These are phyloP conservation scores for Rhizodiscina lignyota DNA, from an alignment of 495 filamentous ascomycete genomes.

Conservation along the genomic window DNA sequence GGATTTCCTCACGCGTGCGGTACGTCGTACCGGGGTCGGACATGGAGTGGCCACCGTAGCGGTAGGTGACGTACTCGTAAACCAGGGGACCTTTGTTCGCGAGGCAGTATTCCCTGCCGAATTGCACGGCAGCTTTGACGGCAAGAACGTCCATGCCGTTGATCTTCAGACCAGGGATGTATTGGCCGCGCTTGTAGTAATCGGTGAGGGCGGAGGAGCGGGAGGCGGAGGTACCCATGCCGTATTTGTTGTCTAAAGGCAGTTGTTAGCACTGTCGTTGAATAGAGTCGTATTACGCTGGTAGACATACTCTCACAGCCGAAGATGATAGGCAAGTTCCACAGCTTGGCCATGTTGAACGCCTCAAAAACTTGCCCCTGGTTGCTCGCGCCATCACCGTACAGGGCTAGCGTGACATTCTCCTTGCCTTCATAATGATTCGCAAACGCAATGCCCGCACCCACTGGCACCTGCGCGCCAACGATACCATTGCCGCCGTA, in stretches of 20 bases:
- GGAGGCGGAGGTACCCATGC: slow-evolving; percentile 95
- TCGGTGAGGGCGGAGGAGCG: slow-evolving; percentile 90
- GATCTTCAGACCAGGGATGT: slow-evolving; percentile 97
- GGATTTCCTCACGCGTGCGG: slow-evolving; percentile 96
- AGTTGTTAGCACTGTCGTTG: too few species aligned
- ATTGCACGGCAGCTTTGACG: slow-evolving; percentile 86
- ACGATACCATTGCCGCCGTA: slow-evolving; percentile 98
- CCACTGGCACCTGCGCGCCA: slow-evolving; percentile 94
- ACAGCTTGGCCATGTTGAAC: slow-evolving; percentile 99
- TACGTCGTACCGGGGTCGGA: slow-evolving; percentile 98
- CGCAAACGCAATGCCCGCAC: slow-evolving; percentile 90
- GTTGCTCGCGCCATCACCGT: slow-evolving; percentile 95
- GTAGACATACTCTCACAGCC: slow-evolving; percentile 74
- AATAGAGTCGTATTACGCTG: not conserved
- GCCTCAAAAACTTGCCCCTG: slow-evolving; percentile 99
- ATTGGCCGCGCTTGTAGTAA: slow-evolving; percentile 99
- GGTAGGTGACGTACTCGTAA: slow-evolving; percentile 97
- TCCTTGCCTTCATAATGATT: slow-evolving; percentile 80
- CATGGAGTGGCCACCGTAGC: slow-evolving; percentile 98
- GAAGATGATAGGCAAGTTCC: slow-evolving; percentile 88
- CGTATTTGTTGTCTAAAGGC: slow-evolving; percentile 90
- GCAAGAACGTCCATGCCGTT: slow-evolving; percentile 99
- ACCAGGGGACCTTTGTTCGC: slow-evolving; percentile 82
- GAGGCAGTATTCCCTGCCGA: slow-evolving; percentile 71
- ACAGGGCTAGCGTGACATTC: slow-evolving; percentile 75